These are phyloP conservation scores for Afroboletus lepidellus DNA, from an alignment of 1,284 basidiomycete genomes.

Conservation along the genomic window DNA sequence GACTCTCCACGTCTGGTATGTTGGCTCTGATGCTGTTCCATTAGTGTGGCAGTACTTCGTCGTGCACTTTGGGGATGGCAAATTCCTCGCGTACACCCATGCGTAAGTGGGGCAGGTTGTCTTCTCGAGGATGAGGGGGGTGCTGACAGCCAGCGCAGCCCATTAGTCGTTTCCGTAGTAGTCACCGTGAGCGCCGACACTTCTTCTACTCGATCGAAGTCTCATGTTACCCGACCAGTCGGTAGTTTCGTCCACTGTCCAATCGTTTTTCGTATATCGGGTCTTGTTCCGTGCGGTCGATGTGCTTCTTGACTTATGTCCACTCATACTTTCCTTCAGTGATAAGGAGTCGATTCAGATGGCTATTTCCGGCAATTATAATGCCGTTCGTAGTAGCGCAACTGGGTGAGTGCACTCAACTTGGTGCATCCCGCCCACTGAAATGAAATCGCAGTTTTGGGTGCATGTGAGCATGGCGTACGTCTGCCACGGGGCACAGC, in stretches of 20 bases:
- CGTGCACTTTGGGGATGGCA: slow-evolving; percentile 23
- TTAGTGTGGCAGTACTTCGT: slow-evolving; percentile 27
- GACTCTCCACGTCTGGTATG: neutral
- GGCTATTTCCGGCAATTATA: slow-evolving; percentile 19
- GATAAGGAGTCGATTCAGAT: slow-evolving; percentile 15
- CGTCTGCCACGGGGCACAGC: neutral
- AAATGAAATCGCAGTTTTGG: slow-evolving; percentile 17
- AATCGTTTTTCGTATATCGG: slow-evolving; percentile 29
- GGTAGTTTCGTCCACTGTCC: slow-evolving; percentile 20
- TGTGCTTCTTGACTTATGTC: neutral
- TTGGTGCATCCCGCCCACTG: neutral
- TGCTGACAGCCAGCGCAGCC: slow-evolving; percentile 16
- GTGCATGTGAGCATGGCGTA: slow-evolving; percentile 10
- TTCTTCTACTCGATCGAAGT: slow-evolving; percentile 1
- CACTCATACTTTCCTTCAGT: slow-evolving; percentile 11
- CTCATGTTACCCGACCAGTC: slow-evolving; percentile 20
- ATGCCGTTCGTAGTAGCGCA: slow-evolving; percentile 22
- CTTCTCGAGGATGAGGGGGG: neutral
- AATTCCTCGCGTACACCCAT: slow-evolving; percentile 18
- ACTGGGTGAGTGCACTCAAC: slow-evolving; percentile 10
- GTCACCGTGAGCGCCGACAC: slow-evolving; percentile 20
- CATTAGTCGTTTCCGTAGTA: slow-evolving; percentile 22
- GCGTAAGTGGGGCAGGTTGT: slow-evolving; percentile 16
- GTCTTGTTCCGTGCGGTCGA: slow-evolving; percentile 24
- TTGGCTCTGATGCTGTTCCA: slow-evolving; percentile 5